phyloP scores from a whole-genome alignment of 2,329 filamentous ascomycete species.

The Aurifilum marmelostoma region DNA sequence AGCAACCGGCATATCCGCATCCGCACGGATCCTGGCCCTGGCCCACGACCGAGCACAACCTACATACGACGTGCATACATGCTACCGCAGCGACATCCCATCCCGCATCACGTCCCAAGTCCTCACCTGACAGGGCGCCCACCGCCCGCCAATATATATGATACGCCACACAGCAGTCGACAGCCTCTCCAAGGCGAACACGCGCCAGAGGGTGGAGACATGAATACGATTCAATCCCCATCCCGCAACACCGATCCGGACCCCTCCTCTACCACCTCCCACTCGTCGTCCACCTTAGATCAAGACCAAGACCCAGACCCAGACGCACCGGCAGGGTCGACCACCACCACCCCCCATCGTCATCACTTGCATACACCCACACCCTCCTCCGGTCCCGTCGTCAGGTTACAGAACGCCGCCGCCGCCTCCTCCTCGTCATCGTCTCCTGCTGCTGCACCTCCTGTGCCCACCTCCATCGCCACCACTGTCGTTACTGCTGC shows the following conservation, averaged over 20 bases:
- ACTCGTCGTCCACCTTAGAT: background rate
- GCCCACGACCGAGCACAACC: conserved; percentile 26
- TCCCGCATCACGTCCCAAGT: conserved; percentile 24
- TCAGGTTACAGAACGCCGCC: conserved; percentile 19
- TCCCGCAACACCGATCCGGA: conserved; percentile 6
- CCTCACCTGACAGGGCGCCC: conserved; percentile 9
- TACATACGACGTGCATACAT: conserved; percentile 29
- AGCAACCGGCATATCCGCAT: background rate
- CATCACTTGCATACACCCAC: conserved; percentile 26
- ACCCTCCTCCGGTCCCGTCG: conserved; percentile 6
- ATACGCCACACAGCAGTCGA: conserved; percentile 27
- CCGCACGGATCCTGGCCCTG: conserved; percentile 1
- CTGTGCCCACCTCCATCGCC: conserved; percentile 33
- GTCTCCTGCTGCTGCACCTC: conserved; percentile 29
- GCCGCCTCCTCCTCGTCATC: conserved; percentile 21
- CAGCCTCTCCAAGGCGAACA: conserved; percentile 30
- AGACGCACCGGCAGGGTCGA: background rate
- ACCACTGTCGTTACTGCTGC: conserved; percentile 26
- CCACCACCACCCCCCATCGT: conserved; percentile 15
- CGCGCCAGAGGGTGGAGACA: conserved; percentile 30
- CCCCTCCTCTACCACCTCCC: conserved; percentile 16
- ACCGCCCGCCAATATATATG: conserved; percentile 28
- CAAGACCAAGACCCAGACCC: background rate
- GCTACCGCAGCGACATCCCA: conserved; percentile 27
- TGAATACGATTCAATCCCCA: conserved; percentile 28